phyloP scores from a whole-genome alignment of 2,329 filamentous ascomycete species.

The Venturia pyrina region DNA sequence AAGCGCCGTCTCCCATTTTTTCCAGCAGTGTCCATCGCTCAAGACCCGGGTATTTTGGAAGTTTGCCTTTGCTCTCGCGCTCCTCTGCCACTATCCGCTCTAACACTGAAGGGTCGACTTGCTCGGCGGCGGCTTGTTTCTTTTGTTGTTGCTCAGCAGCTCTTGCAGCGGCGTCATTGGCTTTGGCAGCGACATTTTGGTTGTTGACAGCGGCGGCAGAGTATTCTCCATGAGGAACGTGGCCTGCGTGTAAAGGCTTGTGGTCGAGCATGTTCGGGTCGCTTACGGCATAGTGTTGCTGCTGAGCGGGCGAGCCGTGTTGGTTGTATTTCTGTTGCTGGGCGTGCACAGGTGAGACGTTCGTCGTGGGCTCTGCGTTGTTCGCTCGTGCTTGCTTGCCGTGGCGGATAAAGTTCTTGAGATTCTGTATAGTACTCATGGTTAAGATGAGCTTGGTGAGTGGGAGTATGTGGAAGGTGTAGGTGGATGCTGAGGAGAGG shows the following conservation, averaged over 20 bases:
- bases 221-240: conserved; percentile 45
- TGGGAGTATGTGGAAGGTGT: background rate
- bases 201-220: conserved; percentile 53
- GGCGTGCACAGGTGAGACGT: conserved; percentile 54
- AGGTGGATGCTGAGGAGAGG: background rate
- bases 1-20: conserved; percentile 98
- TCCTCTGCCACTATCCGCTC: conserved; percentile 87
- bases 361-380: conserved; percentile 52
- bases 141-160: conserved; percentile 54
- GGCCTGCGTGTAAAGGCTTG: conserved; percentile 41
- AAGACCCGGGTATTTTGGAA: conserved; percentile 75
- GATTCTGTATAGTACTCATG: conserved; percentile 77
- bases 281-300: conserved; percentile 41
- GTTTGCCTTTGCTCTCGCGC: conserved; percentile 72
- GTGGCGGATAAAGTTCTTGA: conserved; percentile 97
- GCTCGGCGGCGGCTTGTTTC: conserved; percentile 30
- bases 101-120: conserved; percentile 56
- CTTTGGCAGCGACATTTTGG: conserved; percentile 57
- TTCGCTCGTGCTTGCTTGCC: conserved; percentile 82
- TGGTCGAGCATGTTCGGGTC: conserved; percentile 53
- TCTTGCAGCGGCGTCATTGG: conserved; percentile 54
- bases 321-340: conserved; percentile 45
- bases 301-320: conserved; percentile 43
- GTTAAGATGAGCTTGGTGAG: conserved; percentile 15
- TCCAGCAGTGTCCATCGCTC: conserved; percentile 80